phyloP scores from a whole-genome alignment of 441 rosid species.

The Flueggea neowawraea region DNA sequence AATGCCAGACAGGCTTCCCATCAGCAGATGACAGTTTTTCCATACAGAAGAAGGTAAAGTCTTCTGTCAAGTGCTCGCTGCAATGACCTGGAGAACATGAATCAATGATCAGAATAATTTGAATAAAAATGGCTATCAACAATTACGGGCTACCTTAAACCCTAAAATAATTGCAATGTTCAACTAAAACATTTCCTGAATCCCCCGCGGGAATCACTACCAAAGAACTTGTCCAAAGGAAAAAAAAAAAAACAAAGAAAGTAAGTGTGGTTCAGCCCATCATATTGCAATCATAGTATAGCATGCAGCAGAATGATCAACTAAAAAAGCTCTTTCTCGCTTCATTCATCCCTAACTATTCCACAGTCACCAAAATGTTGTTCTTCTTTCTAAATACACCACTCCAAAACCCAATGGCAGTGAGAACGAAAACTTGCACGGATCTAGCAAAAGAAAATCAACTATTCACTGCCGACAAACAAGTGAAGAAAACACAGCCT shows the following conservation, averaged over 20 bases:
- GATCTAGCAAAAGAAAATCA: neutral
- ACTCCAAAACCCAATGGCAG: too few relatives aligned
- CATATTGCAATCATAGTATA: too few relatives aligned
- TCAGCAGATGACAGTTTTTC: constrained; percentile 53
- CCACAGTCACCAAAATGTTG: neutral
- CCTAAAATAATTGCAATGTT: neutral
- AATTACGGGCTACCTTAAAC: neutral
- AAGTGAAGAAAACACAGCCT: neutral
- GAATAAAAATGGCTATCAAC: neutral
- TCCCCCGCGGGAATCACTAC: neutral
- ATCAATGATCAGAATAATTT: constrained; percentile 5
- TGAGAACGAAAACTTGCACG: too few relatives aligned
- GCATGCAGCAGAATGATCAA: too few relatives aligned
- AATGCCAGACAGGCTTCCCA: constrained; percentile 81
- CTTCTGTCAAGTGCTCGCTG: constrained; percentile 66
- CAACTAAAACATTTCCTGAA: neutral
- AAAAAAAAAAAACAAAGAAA: too few relatives aligned
- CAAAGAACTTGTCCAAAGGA: neutral
- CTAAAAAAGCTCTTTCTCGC: neutral
- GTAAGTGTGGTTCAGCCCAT: too few relatives aligned
- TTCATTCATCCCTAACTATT: neutral
- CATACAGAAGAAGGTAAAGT: constrained; percentile 76
- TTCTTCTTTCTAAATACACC: too few relatives aligned
- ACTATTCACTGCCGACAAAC: neutral
- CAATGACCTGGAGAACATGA: constrained; percentile 39